Evolutionary conservation across 768 basidiomycete species (phyloP).

Genomic region (Hydnum rufescens): DNA sequence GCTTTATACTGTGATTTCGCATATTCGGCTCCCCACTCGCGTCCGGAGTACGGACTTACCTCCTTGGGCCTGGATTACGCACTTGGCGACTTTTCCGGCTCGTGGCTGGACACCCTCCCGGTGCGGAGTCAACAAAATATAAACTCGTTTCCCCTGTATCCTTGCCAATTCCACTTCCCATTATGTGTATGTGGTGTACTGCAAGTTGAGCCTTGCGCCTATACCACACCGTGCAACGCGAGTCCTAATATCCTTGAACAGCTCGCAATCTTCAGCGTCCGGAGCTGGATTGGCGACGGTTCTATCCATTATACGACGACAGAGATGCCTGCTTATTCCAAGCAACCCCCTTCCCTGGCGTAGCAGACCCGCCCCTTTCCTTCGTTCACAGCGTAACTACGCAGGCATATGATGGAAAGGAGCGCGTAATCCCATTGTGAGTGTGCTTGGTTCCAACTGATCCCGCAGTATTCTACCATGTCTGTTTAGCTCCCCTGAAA

Average conservation of each 20-base stretch:
- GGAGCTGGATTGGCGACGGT: background rate
- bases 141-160: no score
- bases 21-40: no score
- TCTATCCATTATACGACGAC: background rate
- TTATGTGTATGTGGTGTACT: constrained; percentile 2
- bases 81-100: no score
- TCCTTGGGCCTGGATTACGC: no score
- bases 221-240: background rate
- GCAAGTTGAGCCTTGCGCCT: background rate
- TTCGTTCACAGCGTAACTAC: constrained; percentile 1
- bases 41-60: no score
- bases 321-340: background rate
- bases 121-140: no score
- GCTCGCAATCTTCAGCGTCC: constrained; percentile 1
- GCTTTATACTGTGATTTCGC: no score
- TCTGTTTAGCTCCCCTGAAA: background rate
- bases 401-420: background rate
- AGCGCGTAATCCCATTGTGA: background rate
- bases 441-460: background rate
- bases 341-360: background rate
- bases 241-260: background rate
- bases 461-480: background rate
- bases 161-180: no score
- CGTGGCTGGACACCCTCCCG: no score
- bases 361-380: background rate